Conservation (phyloP, 257 asterid genomes). For the Nicotiana sylvestris region DNA sequence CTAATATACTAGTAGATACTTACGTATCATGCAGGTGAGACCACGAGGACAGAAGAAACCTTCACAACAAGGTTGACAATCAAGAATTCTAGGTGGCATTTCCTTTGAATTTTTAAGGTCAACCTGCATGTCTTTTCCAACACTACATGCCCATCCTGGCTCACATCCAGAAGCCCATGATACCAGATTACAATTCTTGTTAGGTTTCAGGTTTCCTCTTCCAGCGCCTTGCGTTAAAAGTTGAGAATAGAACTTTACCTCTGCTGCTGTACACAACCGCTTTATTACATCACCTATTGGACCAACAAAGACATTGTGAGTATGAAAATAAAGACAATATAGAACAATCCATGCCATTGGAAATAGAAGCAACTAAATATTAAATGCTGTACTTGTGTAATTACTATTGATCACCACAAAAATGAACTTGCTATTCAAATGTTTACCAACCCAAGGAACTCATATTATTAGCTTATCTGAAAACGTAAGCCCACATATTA, state of each 20-base stretch:
- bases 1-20: constrained; percentile 23
- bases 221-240: constrained; percentile 34
- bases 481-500: not conserved
- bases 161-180: constrained; percentile 90
- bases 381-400: not conserved
- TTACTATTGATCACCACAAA: not conserved
- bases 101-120: constrained; percentile 53
- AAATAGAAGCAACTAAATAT: not conserved
- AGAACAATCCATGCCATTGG: not conserved
- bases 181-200: constrained; percentile 75
- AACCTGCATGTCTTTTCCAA: constrained; percentile 34
- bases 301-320: constrained; percentile 8
- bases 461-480: constrained; percentile 5
- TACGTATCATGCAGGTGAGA: constrained; percentile 99
- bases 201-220: constrained; percentile 52
- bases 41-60: constrained; percentile 99
- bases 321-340: not conserved
- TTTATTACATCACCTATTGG: constrained; percentile 53
- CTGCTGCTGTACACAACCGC: constrained; percentile 92
- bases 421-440: not conserved
- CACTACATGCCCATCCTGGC: constrained; percentile 97
- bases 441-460: constrained; percentile 3
- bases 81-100: constrained; percentile 47
- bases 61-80: constrained; percentile 80
- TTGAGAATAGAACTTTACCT: constrained; percentile 53